Conservation (phyloP, 495 filamentous ascomycete species). For the Niebla homalea region DNA sequence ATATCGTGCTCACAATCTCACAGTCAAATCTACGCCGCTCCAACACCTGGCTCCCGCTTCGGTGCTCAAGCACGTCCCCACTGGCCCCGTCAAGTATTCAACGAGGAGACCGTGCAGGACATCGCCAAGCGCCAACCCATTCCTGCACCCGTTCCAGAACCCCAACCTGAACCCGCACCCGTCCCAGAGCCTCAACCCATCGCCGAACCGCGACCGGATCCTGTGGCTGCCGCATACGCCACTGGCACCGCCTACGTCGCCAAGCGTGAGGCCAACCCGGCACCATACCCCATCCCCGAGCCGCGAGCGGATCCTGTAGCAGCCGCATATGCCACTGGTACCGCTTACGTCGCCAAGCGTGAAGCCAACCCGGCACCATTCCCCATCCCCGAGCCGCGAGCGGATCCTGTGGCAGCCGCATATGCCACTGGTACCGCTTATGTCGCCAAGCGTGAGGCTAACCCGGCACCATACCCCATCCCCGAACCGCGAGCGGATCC, state of each 20-base stretch:
- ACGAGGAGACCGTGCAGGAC: neutral
- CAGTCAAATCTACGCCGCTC: no score
- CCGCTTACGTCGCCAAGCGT: no score
- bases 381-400: no score
- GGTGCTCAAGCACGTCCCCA: slow-evolving; percentile 9
- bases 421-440: neutral
- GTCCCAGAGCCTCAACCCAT: neutral
- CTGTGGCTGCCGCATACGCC: neutral
- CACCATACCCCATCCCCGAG: neutral
- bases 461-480: neutral
- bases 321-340: no score
- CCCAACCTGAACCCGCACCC: neutral
- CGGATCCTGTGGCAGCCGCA: no score
- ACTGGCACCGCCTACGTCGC: neutral
- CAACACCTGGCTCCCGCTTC: slow-evolving; percentile 7
- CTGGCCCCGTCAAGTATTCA: slow-evolving; percentile 9
- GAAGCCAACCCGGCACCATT: no score
- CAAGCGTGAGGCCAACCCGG: no score
- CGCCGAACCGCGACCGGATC: neutral
- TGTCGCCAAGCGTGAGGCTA: no score
- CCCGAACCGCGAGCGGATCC: neutral
- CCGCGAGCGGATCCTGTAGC: no score
- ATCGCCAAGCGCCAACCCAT: neutral
- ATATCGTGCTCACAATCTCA: no score
- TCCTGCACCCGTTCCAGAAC: neutral